phyloP scores from a whole-genome alignment of 768 basidiomycete species.

The Trametes coccinea region DNA sequence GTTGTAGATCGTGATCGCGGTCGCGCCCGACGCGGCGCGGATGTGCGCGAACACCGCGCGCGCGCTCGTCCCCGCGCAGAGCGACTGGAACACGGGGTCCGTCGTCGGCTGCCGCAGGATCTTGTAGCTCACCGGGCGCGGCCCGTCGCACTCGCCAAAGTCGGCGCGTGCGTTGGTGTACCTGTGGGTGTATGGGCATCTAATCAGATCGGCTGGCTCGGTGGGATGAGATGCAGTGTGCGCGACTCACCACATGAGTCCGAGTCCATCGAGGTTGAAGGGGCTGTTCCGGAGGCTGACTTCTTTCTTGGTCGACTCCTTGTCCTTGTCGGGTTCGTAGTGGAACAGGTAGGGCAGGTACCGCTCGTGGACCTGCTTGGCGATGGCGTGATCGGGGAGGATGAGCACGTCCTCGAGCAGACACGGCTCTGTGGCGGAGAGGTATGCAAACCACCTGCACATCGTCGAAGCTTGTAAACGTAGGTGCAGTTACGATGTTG shows the following conservation, averaged over 20 bases:
- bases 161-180: conserved; percentile 25
- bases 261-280: conserved; percentile 31
- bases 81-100: conserved; percentile 28
- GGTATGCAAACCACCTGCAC: conserved; percentile 36
- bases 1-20: conserved; percentile 29
- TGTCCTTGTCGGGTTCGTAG: conserved; percentile 25
- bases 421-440: conserved; percentile 30
- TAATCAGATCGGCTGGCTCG: not conserved
- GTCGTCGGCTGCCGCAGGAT: conserved; percentile 29
- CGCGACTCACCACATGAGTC: conserved; percentile 26
- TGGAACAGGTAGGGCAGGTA: conserved; percentile 30
- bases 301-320: conserved; percentile 23
- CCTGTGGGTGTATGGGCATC: conserved; percentile 6
- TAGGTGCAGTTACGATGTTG: not conserved
- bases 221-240: not conserved
- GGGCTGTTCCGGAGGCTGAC: conserved; percentile 29
- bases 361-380: conserved; percentile 33
- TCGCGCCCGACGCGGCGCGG: conserved; percentile 30
- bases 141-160: conserved; percentile 29
- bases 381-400: conserved; percentile 28
- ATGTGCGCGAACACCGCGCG: conserved; percentile 33
- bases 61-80: conserved; percentile 31
- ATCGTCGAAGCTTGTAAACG: conserved; percentile 7
- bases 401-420: conserved; percentile 34
- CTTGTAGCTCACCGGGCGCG: conserved; percentile 28